Conservation (phyloP, 2,329 filamentous ascomycete genomes). For the Colletotrichum orbiculare region DNA sequence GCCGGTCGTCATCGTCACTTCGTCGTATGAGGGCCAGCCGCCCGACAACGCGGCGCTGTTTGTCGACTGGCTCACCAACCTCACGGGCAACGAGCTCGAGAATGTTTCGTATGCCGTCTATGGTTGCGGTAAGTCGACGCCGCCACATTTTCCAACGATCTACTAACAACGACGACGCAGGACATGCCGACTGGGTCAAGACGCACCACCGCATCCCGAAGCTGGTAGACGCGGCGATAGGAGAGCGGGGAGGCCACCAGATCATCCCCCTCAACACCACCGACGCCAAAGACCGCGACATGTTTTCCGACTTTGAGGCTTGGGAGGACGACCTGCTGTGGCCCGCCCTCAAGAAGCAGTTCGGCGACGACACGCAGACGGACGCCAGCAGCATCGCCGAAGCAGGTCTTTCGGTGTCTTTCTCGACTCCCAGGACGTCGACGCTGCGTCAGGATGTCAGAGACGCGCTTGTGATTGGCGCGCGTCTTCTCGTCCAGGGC, state of each 20-base stretch:
- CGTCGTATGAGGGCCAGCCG: conserved; percentile 77
- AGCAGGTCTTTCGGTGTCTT: conserved; percentile 57
- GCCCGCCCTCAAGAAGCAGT: conserved; percentile 60
- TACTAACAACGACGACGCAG: not conserved
- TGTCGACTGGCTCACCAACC: conserved; percentile 68
- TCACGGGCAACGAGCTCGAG: conserved; percentile 59
- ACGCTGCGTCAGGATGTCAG: conserved; percentile 70
- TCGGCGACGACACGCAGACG: conserved; percentile 62
- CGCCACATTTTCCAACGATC: fast-evolving
- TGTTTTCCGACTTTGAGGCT: conserved; percentile 74
- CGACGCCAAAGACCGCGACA: conserved; percentile 72
- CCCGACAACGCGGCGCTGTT: conserved; percentile 77
- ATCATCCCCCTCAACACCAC: conserved; percentile 61
- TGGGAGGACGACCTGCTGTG: conserved; percentile 71
- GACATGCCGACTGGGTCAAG: conserved; percentile 62
- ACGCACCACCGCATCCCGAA: conserved; percentile 77
- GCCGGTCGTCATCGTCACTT: conserved; percentile 71
- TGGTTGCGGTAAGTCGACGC: conserved; percentile 62
- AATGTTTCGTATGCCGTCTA: conserved; percentile 72
- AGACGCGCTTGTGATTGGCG: conserved; percentile 67
- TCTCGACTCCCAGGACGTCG: conserved; percentile 65
- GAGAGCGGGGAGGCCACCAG: conserved; percentile 47
- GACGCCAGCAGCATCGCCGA: conserved; percentile 34
- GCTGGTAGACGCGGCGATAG: conserved; percentile 66
- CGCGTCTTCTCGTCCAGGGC: conserved; percentile 57